Percentiles rank a stretch among this genome's conserved stretches.
phyloP scores from a whole-genome alignment of 2,329 filamentous ascomycete genomes.

The Diaporthe batatas region DNA sequence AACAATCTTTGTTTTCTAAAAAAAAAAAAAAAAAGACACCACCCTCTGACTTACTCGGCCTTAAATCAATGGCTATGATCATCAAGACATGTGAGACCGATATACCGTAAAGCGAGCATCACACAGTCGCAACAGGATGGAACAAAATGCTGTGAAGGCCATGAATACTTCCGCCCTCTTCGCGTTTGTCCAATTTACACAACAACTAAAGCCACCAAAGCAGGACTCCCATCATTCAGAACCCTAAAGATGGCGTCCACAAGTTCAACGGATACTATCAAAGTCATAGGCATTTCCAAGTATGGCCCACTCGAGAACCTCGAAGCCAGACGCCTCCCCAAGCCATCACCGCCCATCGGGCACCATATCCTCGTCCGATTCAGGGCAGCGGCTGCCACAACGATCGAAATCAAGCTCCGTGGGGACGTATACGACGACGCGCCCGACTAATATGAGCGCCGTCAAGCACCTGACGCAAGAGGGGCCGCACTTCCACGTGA shows the following conservation, averaged over 20 bases:
- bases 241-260: constrained; percentile 14
- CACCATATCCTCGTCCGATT: constrained; percentile 49
- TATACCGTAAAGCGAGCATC: constrained; percentile 23
- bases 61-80: background rate
- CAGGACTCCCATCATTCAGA: background rate
- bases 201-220: background rate
- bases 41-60: too few species aligned
- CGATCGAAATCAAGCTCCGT: constrained; percentile 56
- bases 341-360: constrained; percentile 43
- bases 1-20: background rate
- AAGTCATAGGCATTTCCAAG: constrained; percentile 45
- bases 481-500: constrained; percentile 52
- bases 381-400: constrained; percentile 49
- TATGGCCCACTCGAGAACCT: constrained; percentile 47
- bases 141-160: background rate
- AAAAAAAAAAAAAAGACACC: too few species aligned
- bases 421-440: constrained; percentile 53
- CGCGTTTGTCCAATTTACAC: background rate
- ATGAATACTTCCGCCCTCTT: background rate
- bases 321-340: constrained; percentile 43
- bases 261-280: constrained; percentile 38
- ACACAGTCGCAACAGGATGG: constrained; percentile 3
- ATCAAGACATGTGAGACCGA: background rate
- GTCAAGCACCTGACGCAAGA: constrained; percentile 44
- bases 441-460: constrained; percentile 53